These are phyloP conservation scores for Hypoxylon rickii DNA, from an alignment of 495 filamentous ascomycete genomes.

Conservation along the genomic window DNA sequence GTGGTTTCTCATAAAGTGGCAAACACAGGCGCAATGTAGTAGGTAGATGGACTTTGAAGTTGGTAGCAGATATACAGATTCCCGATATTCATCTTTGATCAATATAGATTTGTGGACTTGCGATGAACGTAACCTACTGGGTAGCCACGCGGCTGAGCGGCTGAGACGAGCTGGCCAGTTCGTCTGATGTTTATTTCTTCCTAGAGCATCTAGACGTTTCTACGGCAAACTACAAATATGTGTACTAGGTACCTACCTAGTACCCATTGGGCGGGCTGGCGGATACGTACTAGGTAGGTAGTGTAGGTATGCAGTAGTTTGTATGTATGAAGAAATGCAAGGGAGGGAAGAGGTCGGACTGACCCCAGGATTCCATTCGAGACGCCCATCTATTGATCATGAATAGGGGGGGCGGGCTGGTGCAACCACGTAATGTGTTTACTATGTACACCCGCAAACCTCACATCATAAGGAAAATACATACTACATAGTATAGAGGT, in stretches of 20 bases:
- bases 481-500: background rate
- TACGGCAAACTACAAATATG: no score
- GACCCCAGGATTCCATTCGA: constrained; percentile 29
- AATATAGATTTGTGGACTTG: background rate
- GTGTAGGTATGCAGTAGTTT: background rate
- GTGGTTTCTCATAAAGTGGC: no score
- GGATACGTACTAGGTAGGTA: no score
- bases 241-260: no score
- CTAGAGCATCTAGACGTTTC: constrained; percentile 9
- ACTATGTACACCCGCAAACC: constrained; percentile 4
- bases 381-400: no score
- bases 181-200: constrained; percentile 21
- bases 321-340: background rate
- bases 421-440: no score
- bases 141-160: background rate
- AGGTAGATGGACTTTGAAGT: background rate
- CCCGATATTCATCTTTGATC: background rate
- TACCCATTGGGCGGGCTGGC: no score
- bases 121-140: background rate
- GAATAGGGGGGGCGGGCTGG: no score
- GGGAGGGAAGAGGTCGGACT: constrained; percentile 10
- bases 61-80: background rate
- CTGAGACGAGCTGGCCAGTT: constrained; percentile 6
- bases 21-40: no score
- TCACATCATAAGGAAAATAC: background rate